Evolutionary conservation across 768 basidiomycete genomes (phyloP).

Genomic region (Termitomyces sp.): DNA sequence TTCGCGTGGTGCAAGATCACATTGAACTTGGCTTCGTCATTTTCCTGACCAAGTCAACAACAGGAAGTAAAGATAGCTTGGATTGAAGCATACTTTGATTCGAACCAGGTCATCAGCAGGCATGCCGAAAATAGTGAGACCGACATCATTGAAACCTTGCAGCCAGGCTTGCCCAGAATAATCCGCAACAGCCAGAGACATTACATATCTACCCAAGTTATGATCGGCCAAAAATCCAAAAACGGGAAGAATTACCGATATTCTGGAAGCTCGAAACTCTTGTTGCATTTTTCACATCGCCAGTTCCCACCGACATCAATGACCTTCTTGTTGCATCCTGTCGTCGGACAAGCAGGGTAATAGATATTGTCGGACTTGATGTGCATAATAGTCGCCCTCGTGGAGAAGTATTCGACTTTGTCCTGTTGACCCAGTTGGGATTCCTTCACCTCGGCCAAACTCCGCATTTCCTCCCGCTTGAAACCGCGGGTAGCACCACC

Average conservation of each 20-base stretch:
- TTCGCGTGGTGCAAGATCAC: conserved; percentile 56
- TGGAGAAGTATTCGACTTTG: conserved; percentile 74
- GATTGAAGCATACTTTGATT: conserved; percentile 49
- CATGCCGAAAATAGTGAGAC: conserved; percentile 68
- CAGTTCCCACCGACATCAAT: conserved; percentile 62
- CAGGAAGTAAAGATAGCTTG: background rate
- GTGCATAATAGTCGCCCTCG: conserved; percentile 81
- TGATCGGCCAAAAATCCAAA: background rate
- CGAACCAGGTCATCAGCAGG: conserved; percentile 71
- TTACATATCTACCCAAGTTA: conserved; percentile 52
- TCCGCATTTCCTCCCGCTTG: conserved; percentile 68
- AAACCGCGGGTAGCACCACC: conserved; percentile 36
- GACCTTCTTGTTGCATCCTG: conserved; percentile 89
- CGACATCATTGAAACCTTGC: conserved; percentile 93
- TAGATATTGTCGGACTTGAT: conserved; percentile 77
- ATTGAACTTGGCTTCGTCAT: conserved; percentile 53
- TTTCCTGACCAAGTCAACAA: conserved; percentile 35
- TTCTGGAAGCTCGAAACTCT: conserved; percentile 62
- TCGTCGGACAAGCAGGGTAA: conserved; percentile 84
- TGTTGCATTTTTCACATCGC: conserved; percentile 92
- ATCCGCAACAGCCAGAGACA: conserved; percentile 86
- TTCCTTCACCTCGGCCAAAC: conserved; percentile 74
- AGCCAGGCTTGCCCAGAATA: conserved; percentile 88
- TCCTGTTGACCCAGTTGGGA: conserved; percentile 71
- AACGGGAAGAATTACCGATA: conserved; percentile 53